A percentile compares a stretch with the other conserved stretches of the same genome.
phyloP scores from a whole-genome alignment of 2,329 filamentous ascomycete genomes.

The Elsinoe australis region DNA sequence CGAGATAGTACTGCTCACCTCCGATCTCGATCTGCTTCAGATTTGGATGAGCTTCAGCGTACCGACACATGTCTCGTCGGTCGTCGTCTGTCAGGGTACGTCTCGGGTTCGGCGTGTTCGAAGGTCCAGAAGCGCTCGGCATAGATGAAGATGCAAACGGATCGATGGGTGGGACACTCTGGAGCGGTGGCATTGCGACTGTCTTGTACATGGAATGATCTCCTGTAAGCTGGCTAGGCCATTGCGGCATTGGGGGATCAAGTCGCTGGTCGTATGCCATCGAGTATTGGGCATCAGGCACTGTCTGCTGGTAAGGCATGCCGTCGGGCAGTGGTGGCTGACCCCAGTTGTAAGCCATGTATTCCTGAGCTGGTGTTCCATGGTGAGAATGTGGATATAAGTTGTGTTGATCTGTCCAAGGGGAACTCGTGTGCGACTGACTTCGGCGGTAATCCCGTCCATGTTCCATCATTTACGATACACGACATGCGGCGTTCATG shows the following conservation, averaged over 20 bases:
- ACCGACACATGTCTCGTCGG: constrained; percentile 86
- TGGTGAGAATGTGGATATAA: constrained; percentile 51
- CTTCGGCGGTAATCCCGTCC: constrained; percentile 38
- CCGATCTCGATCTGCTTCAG: constrained; percentile 96
- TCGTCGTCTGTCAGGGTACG: constrained; percentile 85
- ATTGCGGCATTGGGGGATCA: constrained; percentile 65
- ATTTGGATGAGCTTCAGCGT: constrained; percentile 80
- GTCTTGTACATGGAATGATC: constrained; percentile 13
- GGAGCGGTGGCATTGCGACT: not conserved
- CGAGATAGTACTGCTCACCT: constrained; percentile 47
- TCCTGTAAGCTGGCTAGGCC: constrained; percentile 68
- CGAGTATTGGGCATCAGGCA: constrained; percentile 14
- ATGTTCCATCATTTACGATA: constrained; percentile 19
- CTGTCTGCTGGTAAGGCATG: constrained; percentile 48
- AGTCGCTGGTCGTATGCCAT: constrained; percentile 43
- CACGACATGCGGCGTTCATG: constrained; percentile 10
- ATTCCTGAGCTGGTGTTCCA: constrained; percentile 63
- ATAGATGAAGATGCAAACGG: not conserved
- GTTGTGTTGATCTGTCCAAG: constrained; percentile 42
- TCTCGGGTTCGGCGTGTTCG: constrained; percentile 30
- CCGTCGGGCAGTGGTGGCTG: constrained; percentile 50
- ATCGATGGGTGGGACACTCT: not conserved
- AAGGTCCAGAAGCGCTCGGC: constrained; percentile 3
- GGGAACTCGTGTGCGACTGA: constrained; percentile 25
- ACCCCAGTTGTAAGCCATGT: constrained; percentile 56